phyloP scores from a whole-genome alignment of 2,329 filamentous ascomycete genomes.

The Beauveria caledonica region DNA sequence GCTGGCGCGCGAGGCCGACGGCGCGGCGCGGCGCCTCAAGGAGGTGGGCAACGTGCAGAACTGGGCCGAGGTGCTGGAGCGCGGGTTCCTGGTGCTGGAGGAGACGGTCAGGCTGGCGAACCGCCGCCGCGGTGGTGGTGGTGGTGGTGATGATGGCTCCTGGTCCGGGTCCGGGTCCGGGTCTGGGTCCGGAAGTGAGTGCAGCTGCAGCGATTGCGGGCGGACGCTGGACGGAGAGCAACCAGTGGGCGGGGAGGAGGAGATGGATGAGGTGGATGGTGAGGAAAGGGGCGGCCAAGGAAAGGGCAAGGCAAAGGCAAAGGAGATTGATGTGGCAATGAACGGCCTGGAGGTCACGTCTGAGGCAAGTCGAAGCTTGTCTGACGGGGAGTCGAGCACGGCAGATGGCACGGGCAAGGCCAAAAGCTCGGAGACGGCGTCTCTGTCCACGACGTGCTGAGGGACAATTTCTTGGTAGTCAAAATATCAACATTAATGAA shows the following conservation, averaged over 20 bases:
- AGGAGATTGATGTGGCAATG: slow-evolving; percentile 10
- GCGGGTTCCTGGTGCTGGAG: slow-evolving; percentile 55
- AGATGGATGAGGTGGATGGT: slow-evolving; percentile 15
- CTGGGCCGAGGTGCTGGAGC: slow-evolving; percentile 75
- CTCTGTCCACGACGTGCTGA: slow-evolving; percentile 25
- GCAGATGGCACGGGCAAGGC: slow-evolving; percentile 22
- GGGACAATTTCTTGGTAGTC: not conserved
- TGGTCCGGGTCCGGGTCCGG: slow-evolving; percentile 15
- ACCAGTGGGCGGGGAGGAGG: slow-evolving; percentile 15
- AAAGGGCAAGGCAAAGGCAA: slow-evolving; percentile 12
- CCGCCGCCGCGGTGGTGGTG: slow-evolving; percentile 13
- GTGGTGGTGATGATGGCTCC: not conserved
- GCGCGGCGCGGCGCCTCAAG: slow-evolving; percentile 58
- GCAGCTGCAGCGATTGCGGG: slow-evolving; percentile 33
- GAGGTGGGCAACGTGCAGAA: slow-evolving; percentile 78
- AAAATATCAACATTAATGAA: not conserved
- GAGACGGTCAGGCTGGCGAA: slow-evolving; percentile 54
- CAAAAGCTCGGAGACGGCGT: slow-evolving; percentile 32
- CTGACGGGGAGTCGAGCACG: slow-evolving; percentile 27
- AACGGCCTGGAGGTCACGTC: slow-evolving; percentile 18
- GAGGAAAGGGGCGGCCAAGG: slow-evolving; percentile 10
- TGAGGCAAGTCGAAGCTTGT: slow-evolving; percentile 30
- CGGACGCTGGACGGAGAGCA: slow-evolving; percentile 13
- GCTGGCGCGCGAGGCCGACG: slow-evolving; percentile 55
- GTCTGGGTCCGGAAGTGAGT: slow-evolving; percentile 15